These are phyloP conservation scores for Yamagishiella unicocca DNA, from an alignment of 139 green algal genomes.

Conservation along the genomic window DNA sequence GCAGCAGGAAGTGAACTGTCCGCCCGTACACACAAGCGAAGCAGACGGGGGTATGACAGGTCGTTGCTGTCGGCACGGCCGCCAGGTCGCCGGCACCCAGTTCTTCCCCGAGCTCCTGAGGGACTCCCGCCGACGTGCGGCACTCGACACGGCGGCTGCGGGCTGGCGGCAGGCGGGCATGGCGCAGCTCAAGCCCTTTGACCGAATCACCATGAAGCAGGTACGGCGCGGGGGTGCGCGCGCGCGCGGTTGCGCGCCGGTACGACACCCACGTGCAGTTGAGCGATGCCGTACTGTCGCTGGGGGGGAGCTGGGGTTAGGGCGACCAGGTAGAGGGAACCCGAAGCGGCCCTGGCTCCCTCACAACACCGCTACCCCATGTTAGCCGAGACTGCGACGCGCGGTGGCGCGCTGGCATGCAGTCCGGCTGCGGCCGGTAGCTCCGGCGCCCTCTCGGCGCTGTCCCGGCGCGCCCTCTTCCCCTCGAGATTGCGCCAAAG, in stretches of 20 bases:
- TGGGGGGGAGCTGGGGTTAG: too few relatives aligned
- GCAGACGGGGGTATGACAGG: too few relatives aligned
- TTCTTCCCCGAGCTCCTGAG: conserved; percentile 79
- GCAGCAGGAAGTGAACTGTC: too few relatives aligned
- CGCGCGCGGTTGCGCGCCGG: not conserved
- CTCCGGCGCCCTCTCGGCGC: too few relatives aligned
- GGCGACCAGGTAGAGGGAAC: too few relatives aligned
- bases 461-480: too few relatives aligned
- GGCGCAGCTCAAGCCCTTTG: conserved; percentile 55
- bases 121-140: conserved; percentile 56
- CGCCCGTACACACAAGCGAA: too few relatives aligned
- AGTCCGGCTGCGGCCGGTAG: too few relatives aligned
- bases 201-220: conserved; percentile 47
- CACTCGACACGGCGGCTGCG: conserved; percentile 72
- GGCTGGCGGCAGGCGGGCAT: conserved; percentile 66
- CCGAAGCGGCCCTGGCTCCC: too few relatives aligned
- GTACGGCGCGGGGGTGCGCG: not conserved
- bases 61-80: too few relatives aligned
- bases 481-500: too few relatives aligned
- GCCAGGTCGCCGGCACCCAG: conserved; percentile 59
- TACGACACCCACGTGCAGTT: not conserved
- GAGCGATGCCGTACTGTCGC: not conserved
- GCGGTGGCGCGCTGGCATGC: not conserved
- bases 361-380: not conserved
- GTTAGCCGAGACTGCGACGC: not conserved